Base-by-base conservation (phyloP, 257 asterid genomes). In the Paulownia fortunei region DNA sequence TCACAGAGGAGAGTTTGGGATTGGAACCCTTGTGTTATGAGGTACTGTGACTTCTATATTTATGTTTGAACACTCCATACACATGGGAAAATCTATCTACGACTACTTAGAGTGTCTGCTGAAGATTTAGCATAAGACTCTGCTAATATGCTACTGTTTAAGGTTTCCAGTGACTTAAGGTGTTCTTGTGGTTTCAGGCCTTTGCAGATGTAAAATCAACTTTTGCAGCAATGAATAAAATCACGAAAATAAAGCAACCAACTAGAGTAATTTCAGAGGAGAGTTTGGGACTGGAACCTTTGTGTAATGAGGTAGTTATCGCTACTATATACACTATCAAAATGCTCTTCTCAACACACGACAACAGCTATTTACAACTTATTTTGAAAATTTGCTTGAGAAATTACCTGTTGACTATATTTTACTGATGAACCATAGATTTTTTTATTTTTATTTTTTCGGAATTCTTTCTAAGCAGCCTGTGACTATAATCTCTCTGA, bases 1-100 rank as follows among this genome's bases (percentile, higher is more conserved):
- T 91, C 70, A 81, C 84, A 21, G 97, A 84, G 83, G 77, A 82
- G 78, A 79, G 80, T 77, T 80, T 93, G 88, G 85, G 70, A 37
- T 85, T 93, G 78, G 94, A 93, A 86, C 97, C 94, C 72, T 71
- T 92, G 82, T 66, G 92, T 74, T 36, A 37, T 36, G 90, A 91
- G 97, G 97, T 92, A 82, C n/a, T n/a, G n/a, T n/a, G n/a, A n/a
- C n/a, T n/a, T n/a, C n/a, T n/a, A n/a, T n/a, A n/a, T n/a, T n/a
- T n/a, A n/a, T n/a, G n/a, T n/a, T n/a, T n/a, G n/a, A n/a, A n/a
- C n/a, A n/a, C n/a, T n/a, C n/a, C n/a, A n/a, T n/a, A n/a, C n/a
- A n/a, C n/a, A n/a, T n/a, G n/a, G n/a, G n/a, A n/a, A n/a, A n/a
- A n/a, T n/a, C n/a, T n/a, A n/a, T n/a, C n/a, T n/a, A n/a, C n/a